Evolutionary conservation across 495 filamentous ascomycete species (phyloP), one percentile per base, ranked within the genome.

Genomic region (Aspergillus diversus): DNA sequence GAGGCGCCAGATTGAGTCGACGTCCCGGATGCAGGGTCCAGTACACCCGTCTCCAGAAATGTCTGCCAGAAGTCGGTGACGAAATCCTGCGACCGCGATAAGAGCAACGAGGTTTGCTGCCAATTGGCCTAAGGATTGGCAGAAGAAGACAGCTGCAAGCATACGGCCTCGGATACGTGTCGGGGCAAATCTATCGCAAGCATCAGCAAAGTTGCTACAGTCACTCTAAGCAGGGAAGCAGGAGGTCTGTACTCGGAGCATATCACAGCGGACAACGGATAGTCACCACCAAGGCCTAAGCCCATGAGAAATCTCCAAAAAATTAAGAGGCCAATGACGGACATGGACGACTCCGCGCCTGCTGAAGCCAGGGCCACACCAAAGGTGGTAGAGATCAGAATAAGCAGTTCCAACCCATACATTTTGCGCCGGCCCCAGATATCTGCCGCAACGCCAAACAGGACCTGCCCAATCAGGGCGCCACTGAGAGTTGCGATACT

Each of bases 121-220:
- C 6, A 86, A 61, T 54, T 86, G 82, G 4, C 85, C 86, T 4
- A 86, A 34, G 0, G 84, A 77, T 55, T 89, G 86, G 75, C 81
- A 83, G 46, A 83, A 66, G 68, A 87, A 87, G 2, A 89, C 81
- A 5, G 80, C 79, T 9, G 81, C 83, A 61, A 88, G 71, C 84
- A 88, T 87, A 6, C 74, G 73, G 39, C 74, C 82, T 49, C 86
- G 63, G n/a, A 70, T 76, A 39, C 75, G 72, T 6, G 76, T 82
- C 2, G 83, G 79, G 1, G 84, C 81, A 69, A 80, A 60, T 21
- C 63, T 65, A 21, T 2, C 4, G 7, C 13, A 5, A 5, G 12
- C 39, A 1, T 34, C 21, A 27, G 17, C 8, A 12, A 0, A 4
- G 17, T 32, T 43, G 9, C 21, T 1, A 27, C 11, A 13, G 5